phyloP scores from a whole-genome alignment of 2,329 filamentous ascomycete genomes.

The Teratosphaeria pseudoeucalypti region DNA sequence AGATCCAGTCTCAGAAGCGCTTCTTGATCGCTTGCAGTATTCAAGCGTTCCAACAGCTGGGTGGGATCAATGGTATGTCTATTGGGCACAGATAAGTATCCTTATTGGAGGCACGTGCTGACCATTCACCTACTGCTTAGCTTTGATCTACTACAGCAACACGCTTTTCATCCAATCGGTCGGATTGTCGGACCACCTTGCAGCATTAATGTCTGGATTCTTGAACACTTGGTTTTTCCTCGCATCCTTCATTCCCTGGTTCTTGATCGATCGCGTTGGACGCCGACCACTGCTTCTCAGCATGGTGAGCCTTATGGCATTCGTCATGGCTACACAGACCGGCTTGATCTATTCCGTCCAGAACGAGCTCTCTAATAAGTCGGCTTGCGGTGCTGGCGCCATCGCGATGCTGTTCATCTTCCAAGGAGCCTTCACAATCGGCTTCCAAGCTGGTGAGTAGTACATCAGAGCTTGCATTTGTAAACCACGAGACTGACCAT shows the following conservation, averaged over 20 bases:
- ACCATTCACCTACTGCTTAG: not conserved
- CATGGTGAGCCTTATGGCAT: slow-evolving; percentile 38
- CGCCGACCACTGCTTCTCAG: slow-evolving; percentile 47
- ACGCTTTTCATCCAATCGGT: slow-evolving; percentile 21
- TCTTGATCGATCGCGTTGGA: slow-evolving; percentile 36
- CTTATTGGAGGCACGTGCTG: not conserved
- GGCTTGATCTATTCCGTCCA: slow-evolving; percentile 27
- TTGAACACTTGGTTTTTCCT: slow-evolving; percentile 41
- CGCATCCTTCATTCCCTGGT: slow-evolving; percentile 36
- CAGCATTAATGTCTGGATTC: slow-evolving; percentile 22
- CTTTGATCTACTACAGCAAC: slow-evolving; percentile 14
- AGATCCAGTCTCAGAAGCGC: not conserved
- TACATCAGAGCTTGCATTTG: not conserved
- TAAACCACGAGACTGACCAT: not conserved
- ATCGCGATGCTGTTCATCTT: slow-evolving; percentile 52
- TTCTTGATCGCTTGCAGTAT: slow-evolving; percentile 1
- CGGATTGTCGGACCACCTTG: slow-evolving; percentile 14
- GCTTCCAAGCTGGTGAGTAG: slow-evolving; percentile 53
- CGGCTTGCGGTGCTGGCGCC: slow-evolving; percentile 20
- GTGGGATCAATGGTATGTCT: slow-evolving; percentile 12
- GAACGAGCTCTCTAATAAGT: not conserved
- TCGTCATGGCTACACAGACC: slow-evolving; percentile 55
- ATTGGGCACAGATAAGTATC: not conserved
- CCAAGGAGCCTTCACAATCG: slow-evolving; percentile 51
- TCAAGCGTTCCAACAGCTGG: slow-evolving; percentile 13